Percentiles rank a stretch among this genome's conserved stretches.
Conservation (phyloP, 139 green algal species). For the Eudorina sp. region DNA sequence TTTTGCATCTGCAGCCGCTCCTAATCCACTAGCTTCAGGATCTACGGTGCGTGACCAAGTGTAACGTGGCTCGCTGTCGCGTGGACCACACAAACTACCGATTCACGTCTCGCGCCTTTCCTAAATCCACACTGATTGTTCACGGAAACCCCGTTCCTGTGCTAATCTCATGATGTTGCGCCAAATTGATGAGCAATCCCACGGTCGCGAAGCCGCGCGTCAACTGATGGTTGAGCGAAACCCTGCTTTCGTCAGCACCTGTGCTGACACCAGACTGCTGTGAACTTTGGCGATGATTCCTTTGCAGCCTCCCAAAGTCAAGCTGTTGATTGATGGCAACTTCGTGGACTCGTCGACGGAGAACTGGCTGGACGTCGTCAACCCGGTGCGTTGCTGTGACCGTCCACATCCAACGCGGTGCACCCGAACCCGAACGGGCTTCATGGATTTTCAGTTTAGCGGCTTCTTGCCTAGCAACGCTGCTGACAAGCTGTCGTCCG, state of each 20-base stretch:
- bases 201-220: no score
- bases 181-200: no score
- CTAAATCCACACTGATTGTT: no score
- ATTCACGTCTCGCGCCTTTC: no score
- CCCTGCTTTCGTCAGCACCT: not conserved
- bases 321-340: constrained; percentile 83
- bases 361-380: constrained; percentile 82
- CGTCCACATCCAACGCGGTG: not conserved
- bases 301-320: constrained; percentile 49
- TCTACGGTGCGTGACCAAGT: not conserved
- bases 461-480: no score
- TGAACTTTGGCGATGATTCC: not conserved
- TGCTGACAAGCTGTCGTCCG: no score
- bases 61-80: no score
- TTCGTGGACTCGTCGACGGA: constrained; percentile 78
- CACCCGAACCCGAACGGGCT: no score
- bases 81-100: no score
- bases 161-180: no score
- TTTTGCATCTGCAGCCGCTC: constrained; percentile 9
- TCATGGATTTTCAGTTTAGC: no score
- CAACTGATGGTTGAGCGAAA: not conserved
- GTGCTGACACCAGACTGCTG: not conserved
- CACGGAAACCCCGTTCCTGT: no score
- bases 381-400: constrained; percentile 73
- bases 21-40: not conserved